Evolutionary conservation across 2,329 filamentous ascomycete species (phyloP).

Genomic region (Pseudopithomyces maydicus): DNA sequence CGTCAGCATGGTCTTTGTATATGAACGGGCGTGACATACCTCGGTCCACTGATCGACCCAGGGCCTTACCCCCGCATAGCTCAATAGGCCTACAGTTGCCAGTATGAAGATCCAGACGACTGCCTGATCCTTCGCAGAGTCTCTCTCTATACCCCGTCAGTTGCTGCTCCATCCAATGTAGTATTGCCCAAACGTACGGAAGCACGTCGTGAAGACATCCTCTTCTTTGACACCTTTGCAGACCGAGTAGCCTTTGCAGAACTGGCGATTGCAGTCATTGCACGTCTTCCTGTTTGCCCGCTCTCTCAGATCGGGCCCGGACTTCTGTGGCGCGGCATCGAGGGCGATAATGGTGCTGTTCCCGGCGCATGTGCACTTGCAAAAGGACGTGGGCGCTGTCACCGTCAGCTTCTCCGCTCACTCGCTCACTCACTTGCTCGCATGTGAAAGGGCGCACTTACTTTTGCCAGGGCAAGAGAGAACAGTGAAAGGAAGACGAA

Average conservation of each 20-base stretch:
- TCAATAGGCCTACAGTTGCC: constrained; percentile 64
- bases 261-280: constrained; percentile 70
- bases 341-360: constrained; percentile 72
- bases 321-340: constrained; percentile 49
- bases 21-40: constrained; percentile 41
- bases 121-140: constrained; percentile 69
- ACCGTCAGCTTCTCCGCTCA: constrained; percentile 4
- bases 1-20: constrained; percentile 7
- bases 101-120: constrained; percentile 71
- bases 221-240: constrained; percentile 67
- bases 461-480: constrained; percentile 50
- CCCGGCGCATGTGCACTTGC: constrained; percentile 72
- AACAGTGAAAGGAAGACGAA: constrained; percentile 41
- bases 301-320: constrained; percentile 27
- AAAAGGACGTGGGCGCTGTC: constrained; percentile 65
- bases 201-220: constrained; percentile 69
- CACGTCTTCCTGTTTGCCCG: constrained; percentile 56
- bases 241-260: constrained; percentile 66
- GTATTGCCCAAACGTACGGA: constrained; percentile 54
- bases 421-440: background rate
- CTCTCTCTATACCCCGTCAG: constrained; percentile 55
- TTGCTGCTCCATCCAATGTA: background rate
- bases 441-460: constrained; percentile 28
- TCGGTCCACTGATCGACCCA: constrained; percentile 63
- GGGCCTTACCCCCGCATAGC: constrained; percentile 65